A percentile compares a stretch with the other conserved stretches of the same genome.
phyloP scores from a whole-genome alignment of 345 rosid species.

The Geranium brycei region DNA sequence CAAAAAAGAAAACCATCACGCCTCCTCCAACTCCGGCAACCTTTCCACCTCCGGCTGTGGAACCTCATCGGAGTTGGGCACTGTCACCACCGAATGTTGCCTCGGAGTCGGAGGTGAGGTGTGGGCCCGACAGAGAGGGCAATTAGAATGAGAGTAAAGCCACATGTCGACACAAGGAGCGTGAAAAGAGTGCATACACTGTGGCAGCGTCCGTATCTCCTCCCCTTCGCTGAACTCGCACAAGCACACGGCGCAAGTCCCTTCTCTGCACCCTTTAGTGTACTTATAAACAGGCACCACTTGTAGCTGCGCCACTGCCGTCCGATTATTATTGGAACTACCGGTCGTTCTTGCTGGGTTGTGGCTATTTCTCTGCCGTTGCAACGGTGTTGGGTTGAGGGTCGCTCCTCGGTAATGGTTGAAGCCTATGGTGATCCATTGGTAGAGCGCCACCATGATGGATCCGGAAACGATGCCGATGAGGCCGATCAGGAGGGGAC shows the following conservation, averaged over 20 bases:
- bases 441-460: too few species aligned
- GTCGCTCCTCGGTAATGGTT: too few species aligned
- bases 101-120: background rate
- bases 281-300: too few species aligned
- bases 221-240: slow-evolving; percentile 12
- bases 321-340: too few species aligned
- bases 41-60: background rate
- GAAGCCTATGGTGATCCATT: too few species aligned
- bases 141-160: slow-evolving; percentile 10
- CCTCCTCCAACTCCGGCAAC: background rate
- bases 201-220: slow-evolving; percentile 12
- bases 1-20: background rate
- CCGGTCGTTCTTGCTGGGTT: too few species aligned
- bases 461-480: too few species aligned
- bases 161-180: slow-evolving; percentile 4
- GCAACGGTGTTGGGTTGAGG: too few species aligned
- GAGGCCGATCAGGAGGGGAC: too few species aligned
- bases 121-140: slow-evolving; percentile 14
- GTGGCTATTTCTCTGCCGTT: too few species aligned
- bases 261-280: background rate
- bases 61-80: background rate
- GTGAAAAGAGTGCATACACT: slow-evolving; percentile 17
- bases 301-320: too few species aligned
- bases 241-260: slow-evolving; percentile 17
- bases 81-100: background rate